Percentiles rank a stretch among this genome's conserved stretches.
These are phyloP conservation scores for Plasmodium vivax DNA, from an alignment of 169 alveolate genomes.

Conservation along the genomic window DNA sequence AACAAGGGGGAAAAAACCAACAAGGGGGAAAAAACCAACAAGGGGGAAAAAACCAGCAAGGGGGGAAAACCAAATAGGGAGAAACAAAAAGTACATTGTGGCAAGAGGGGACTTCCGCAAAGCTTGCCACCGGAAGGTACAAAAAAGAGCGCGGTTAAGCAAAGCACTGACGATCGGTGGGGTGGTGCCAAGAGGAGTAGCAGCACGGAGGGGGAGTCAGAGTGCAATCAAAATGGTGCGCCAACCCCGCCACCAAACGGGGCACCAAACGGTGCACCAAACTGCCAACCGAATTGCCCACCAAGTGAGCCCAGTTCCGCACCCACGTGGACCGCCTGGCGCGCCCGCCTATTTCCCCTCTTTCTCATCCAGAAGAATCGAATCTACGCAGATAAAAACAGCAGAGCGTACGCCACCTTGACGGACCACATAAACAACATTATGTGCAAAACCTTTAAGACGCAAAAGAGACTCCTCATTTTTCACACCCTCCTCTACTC, in stretches of 20 bases:
- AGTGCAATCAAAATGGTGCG: neutral
- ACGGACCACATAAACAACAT: constrained; percentile 10
- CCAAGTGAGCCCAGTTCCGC: neutral
- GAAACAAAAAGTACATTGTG: neutral
- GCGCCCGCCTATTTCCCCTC: neutral
- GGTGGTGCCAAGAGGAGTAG: neutral
- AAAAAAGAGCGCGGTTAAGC: neutral
- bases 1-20: too few species aligned
- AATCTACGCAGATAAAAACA: constrained; percentile 10
- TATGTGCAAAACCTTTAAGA: constrained; percentile 15
- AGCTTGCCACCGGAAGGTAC: neutral
- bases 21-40: too few species aligned
- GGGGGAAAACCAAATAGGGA: neutral
- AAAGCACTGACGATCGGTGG: neutral
- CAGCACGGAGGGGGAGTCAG: neutral
- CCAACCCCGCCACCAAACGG: neutral
- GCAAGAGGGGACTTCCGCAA: neutral
- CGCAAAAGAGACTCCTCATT: constrained; percentile 9
- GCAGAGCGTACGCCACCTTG: constrained; percentile 7
- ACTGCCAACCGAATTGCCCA: neutral
- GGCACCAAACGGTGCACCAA: too few species aligned
- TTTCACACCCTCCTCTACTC: constrained; percentile 28
- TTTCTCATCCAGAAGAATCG: neutral
- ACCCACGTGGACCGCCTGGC: neutral
- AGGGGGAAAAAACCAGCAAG: too few species aligned